A percentile compares a stretch with the other conserved stretches of the same genome.
phyloP scores from a whole-genome alignment of 2,329 filamentous ascomycete genomes.

The Lecanicillium sp. region DNA sequence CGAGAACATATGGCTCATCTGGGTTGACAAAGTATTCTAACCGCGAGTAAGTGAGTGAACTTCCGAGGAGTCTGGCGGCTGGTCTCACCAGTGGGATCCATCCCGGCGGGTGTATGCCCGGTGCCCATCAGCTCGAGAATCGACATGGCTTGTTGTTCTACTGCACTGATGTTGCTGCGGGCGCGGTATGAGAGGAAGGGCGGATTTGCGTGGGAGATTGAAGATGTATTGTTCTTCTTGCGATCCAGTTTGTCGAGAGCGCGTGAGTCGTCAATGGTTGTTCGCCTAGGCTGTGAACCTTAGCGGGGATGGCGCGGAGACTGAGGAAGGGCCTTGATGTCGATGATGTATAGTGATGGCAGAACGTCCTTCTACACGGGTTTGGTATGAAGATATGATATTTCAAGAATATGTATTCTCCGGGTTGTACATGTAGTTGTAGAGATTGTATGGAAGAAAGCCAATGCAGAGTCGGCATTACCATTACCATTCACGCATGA shows the following conservation, averaged over 20 bases:
- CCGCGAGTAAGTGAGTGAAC: background rate
- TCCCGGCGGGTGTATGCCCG: constrained; percentile 9
- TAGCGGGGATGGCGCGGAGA: background rate
- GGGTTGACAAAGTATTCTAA: constrained; percentile 11
- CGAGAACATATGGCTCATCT: constrained; percentile 12
- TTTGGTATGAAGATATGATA: background rate
- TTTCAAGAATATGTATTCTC: background rate
- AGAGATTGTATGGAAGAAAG: background rate
- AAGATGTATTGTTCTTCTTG: background rate
- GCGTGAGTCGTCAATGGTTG: background rate
- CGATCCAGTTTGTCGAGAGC: background rate
- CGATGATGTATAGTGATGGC: background rate
- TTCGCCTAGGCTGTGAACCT: no score
- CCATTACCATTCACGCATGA: background rate
- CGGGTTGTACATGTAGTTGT: background rate
- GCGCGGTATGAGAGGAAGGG: no score
- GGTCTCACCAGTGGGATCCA: constrained; percentile 10
- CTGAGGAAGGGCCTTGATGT: no score
- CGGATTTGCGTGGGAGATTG: background rate
- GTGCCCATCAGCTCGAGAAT: constrained; percentile 12
- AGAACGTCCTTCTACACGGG: no score
- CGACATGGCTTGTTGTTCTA: constrained; percentile 6
- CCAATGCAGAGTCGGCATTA: constrained; percentile 4
- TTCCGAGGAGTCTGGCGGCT: background rate
- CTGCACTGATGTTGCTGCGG: background rate